These are phyloP conservation scores for Fomitopsis serialis DNA, from an alignment of 768 basidiomycete species.

Conservation along the genomic window DNA sequence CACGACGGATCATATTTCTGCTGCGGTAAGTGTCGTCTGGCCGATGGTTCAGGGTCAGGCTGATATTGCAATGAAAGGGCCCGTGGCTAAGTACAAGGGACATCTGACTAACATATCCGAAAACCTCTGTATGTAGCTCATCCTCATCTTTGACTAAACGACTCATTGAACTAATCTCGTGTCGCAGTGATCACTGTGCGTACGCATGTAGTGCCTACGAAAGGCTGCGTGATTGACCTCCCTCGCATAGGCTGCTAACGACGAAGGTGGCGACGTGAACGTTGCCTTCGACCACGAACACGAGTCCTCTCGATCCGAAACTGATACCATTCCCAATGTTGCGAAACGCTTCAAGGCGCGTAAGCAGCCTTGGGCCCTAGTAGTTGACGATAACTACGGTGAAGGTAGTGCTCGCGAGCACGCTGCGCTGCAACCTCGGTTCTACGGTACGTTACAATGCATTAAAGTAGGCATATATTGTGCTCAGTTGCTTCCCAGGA, in stretches of 20 bases:
- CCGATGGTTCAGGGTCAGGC: background rate
- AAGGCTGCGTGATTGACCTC: background rate
- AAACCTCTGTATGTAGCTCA: slow-evolving; percentile 70
- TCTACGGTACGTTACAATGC: slow-evolving; percentile 55
- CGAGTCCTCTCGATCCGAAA: slow-evolving; percentile 33
- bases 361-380: slow-evolving; percentile 83
- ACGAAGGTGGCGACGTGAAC: slow-evolving; percentile 92
- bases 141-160: background rate
- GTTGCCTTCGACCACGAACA: slow-evolving; percentile 77
- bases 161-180: background rate
- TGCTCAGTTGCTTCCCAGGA: slow-evolving; percentile 37
- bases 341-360: slow-evolving; percentile 86
- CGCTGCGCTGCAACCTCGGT: slow-evolving; percentile 93
- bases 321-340: slow-evolving; percentile 84
- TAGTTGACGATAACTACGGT: slow-evolving; percentile 97
- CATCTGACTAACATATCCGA: slow-evolving; percentile 96
- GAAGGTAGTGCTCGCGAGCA: slow-evolving; percentile 98
- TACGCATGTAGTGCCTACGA: background rate
- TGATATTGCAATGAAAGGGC: slow-evolving; percentile 44
- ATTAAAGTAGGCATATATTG: background rate
- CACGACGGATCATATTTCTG: slow-evolving; percentile 98
- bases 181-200: slow-evolving; percentile 77
- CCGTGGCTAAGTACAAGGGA: slow-evolving; percentile 99
- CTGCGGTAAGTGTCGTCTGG: slow-evolving; percentile 55
- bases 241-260: slow-evolving; percentile 73